Conservation (phyloP, 345 rosid species). For the Geranium brycei region DNA sequence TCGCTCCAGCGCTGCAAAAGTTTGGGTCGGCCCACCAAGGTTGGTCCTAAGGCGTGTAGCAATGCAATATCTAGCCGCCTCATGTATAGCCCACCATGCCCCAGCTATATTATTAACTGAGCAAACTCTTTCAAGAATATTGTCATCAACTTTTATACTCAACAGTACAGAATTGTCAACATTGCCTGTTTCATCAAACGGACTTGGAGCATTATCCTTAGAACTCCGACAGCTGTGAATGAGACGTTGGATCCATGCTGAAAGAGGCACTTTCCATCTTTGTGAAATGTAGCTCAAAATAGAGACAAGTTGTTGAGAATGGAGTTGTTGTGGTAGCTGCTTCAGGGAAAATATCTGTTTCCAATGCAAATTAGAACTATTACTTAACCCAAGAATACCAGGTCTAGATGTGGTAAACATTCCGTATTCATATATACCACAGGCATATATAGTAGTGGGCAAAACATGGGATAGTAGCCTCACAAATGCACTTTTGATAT, state of each 20-base stretch:
- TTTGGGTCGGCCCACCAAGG: constrained; percentile 94
- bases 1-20: constrained; percentile 86
- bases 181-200: constrained; percentile 43
- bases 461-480: constrained; percentile 58
- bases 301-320: constrained; percentile 79
- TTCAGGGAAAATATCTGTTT: constrained; percentile 74
- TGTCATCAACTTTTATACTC: constrained; percentile 45
- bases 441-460: constrained; percentile 40
- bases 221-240: constrained; percentile 39
- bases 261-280: constrained; percentile 77
- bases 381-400: constrained; percentile 25
- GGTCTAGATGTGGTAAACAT: constrained; percentile 30
- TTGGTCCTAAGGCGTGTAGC: constrained; percentile 74
- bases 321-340: constrained; percentile 57
- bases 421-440: constrained; percentile 42
- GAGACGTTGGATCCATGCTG: constrained; percentile 77
- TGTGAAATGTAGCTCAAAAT: constrained; percentile 84
- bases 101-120: constrained; percentile 67
- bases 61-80: constrained; percentile 86
- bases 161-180: constrained; percentile 30
- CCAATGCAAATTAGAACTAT: constrained; percentile 54
- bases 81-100: constrained; percentile 96
- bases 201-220: constrained; percentile 30
- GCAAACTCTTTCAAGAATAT: constrained; percentile 55
- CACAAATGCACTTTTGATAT: constrained; percentile 43